Evolutionary conservation across 2,329 filamentous ascomycete species (phyloP), one percentile per base, ranked within the genome.

Genomic region (Remersonia thermophila): DNA sequence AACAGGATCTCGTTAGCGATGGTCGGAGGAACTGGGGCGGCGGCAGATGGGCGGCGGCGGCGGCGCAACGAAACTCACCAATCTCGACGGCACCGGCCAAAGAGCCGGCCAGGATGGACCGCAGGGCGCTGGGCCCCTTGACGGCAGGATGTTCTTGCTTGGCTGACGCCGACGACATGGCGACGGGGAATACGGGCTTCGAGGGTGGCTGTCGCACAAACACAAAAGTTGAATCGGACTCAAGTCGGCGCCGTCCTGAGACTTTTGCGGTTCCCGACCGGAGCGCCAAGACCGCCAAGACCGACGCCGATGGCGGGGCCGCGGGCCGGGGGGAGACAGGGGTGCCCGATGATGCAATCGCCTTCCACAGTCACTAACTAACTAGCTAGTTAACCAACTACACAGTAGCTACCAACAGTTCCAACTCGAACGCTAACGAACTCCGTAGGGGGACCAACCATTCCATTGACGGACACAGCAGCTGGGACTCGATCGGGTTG

Each of bases 41-140:
- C 26, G 8, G 26, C 13, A n/a, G 7, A 8, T 25, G 35, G 34
- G 15, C 20, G 17, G 15, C n/a, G n/a, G n/a, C n/a, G n/a, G n/a
- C n/a, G n/a, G n/a, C n/a, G n/a, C n/a, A n/a, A n/a, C n/a, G n/a
- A 20, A 32, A 50, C 62, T 49, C 66, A 87, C 83, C 77, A 58
- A 96, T 96, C 63, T 98, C 89, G 47, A 96, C 73, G 37, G 87
- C 91, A 52, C 91, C 91, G 37, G 89, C 91, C n/a, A 82, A 83
- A 38, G 85, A 84, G 45, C 91, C 91, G 38, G 91, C 91, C 50
- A 96, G 68, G 51, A 96, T 83, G 41, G 86, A 94, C 49, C 91
- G 83, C 55, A 94, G 61, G 33, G 83, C 74, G 53, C 83, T 94
- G 32, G 87, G 83, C 61, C 57, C 56, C 54, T 69, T 69, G 25